These are phyloP conservation scores for Dactylellina sp. DNA, from an alignment of 2,329 filamentous ascomycete genomes.

Conservation along the genomic window DNA sequence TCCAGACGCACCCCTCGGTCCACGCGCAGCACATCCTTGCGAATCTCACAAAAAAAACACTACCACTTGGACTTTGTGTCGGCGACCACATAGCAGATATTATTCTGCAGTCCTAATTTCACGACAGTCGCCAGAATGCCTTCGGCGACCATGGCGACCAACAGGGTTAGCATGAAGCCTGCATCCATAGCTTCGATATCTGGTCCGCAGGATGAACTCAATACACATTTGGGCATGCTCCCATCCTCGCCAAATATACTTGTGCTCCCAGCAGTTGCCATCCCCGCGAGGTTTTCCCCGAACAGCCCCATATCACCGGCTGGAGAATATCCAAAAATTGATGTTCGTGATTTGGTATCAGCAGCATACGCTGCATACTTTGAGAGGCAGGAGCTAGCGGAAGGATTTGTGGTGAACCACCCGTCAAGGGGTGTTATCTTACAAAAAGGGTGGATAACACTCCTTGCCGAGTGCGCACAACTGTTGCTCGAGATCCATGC, in stretches of 20 bases:
- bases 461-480: slow-evolving; percentile 51
- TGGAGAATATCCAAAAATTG: slow-evolving; percentile 42
- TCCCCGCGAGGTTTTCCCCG: slow-evolving; percentile 35
- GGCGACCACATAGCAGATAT: slow-evolving; percentile 13
- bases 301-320: slow-evolving; percentile 45
- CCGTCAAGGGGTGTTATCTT: slow-evolving; percentile 53
- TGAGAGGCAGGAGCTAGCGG: slow-evolving; percentile 48
- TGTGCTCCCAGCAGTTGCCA: slow-evolving; percentile 46
- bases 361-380: slow-evolving; percentile 45
- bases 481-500: slow-evolving; percentile 33
- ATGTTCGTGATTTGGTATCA: slow-evolving; percentile 45
- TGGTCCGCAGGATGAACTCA: slow-evolving; percentile 54
- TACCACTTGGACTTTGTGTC: neutral
- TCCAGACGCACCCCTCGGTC: neutral
- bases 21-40: slow-evolving; percentile 33
- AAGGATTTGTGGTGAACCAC: slow-evolving; percentile 54
- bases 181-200: slow-evolving; percentile 55
- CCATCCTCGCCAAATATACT: slow-evolving; percentile 55
- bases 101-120: slow-evolving; percentile 6
- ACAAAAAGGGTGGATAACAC: slow-evolving; percentile 54
- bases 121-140: slow-evolving; percentile 33
- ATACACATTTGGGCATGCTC: slow-evolving; percentile 54
- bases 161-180: slow-evolving; percentile 54
- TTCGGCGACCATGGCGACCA: slow-evolving; percentile 35
- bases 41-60: neutral